Conservation (phyloP, 2,329 filamentous ascomycete genomes). For the Dactylellina drechsleri region DNA sequence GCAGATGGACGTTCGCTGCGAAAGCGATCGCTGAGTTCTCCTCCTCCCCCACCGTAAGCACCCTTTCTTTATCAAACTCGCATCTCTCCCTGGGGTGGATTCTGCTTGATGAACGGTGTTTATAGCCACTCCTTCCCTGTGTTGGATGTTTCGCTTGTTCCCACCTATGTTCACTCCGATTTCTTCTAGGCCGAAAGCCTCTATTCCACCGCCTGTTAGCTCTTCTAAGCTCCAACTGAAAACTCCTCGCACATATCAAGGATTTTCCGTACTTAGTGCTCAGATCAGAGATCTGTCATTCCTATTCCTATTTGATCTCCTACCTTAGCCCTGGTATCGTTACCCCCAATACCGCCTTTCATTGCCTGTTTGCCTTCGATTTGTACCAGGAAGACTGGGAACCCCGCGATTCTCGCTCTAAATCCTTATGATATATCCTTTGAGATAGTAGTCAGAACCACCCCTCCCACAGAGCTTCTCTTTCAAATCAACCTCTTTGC, state of each 20-base stretch:
- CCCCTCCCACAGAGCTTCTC: background rate
- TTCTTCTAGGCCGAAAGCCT: background rate
- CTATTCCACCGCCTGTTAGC: background rate
- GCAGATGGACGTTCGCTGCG: conserved; percentile 35
- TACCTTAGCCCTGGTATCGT: background rate
- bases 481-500: conserved; percentile 8
- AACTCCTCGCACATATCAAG: too few relatives aligned
- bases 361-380: background rate
- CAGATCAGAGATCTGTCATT: too few relatives aligned
- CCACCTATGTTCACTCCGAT: background rate
- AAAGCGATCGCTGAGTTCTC: conserved; percentile 57
- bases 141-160: conserved; percentile 12
- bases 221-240: too few relatives aligned
- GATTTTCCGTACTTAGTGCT: too few relatives aligned
- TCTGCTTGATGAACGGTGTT: background rate
- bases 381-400: background rate
- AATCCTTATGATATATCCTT: conserved; percentile 3
- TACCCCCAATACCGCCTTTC: background rate
- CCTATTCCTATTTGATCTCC: too few relatives aligned
- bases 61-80: background rate
- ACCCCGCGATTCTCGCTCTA: conserved; percentile 5
- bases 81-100: background rate
- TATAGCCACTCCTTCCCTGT: conserved; percentile 6
- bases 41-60: conserved; percentile 59
- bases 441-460: background rate